A percentile compares a stretch with the other conserved stretches of the same genome.
Conservation (phyloP, 192 early-diverging fungal species). For the Pilaira anomala region DNA sequence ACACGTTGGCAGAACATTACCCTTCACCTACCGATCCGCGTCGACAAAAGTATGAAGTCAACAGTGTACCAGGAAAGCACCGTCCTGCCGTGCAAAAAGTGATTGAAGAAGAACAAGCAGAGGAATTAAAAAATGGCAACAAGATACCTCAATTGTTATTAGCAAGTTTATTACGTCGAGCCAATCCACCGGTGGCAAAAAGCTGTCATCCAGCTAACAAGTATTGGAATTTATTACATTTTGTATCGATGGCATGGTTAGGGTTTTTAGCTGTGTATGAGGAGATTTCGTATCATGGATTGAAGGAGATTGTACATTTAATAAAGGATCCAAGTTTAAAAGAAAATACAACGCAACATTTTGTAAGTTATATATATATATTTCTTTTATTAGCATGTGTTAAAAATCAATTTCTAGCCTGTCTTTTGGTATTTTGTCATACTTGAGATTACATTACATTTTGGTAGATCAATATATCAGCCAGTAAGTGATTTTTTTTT, state of each 20-base stretch:
- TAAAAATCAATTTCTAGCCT: slow-evolving; percentile 22
- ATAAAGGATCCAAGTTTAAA: slow-evolving; percentile 2
- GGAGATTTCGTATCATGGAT: slow-evolving; percentile 26
- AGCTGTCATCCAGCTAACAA: slow-evolving; percentile 30
- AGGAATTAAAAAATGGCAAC: background rate
- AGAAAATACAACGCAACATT: background rate
- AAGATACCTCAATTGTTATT: slow-evolving; percentile 3
- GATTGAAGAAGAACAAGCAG: slow-evolving; percentile 19
- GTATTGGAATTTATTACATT: slow-evolving; percentile 55
- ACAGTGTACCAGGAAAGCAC: slow-evolving; percentile 24
- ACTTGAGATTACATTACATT: slow-evolving; percentile 46
- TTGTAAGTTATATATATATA: slow-evolving; percentile 17
- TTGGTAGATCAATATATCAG: slow-evolving; percentile 41
- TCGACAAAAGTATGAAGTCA: slow-evolving; percentile 9
- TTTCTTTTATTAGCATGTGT: background rate
- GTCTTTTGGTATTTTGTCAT: slow-evolving; percentile 59
- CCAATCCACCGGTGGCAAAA: background rate
- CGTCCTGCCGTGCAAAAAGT: slow-evolving; percentile 19
- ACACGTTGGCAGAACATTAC: slow-evolving; percentile 7
- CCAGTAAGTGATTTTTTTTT: slow-evolving; percentile 30
- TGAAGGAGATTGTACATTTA: slow-evolving; percentile 3
- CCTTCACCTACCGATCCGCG: slow-evolving; percentile 2
- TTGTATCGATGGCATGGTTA: slow-evolving; percentile 40
- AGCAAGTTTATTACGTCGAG: background rate
- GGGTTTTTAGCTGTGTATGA: slow-evolving; percentile 39